Conservation (phyloP, 2,329 filamentous ascomycete species). For the Sporothrix variecibatus region DNA sequence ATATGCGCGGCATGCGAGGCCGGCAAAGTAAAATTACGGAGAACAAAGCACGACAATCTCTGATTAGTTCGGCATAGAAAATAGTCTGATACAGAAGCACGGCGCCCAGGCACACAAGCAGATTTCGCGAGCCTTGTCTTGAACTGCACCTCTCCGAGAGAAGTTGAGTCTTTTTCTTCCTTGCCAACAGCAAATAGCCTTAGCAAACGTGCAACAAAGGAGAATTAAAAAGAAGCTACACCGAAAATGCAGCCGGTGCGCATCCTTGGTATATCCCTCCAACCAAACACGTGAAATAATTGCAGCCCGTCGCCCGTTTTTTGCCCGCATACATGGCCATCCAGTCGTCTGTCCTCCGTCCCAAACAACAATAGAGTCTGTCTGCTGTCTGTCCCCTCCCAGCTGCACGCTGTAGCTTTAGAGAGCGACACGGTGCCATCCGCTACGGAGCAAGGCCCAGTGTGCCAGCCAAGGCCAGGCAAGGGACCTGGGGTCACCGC, state of each 20-base stretch:
- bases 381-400: neutral
- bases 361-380: neutral
- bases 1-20: neutral
- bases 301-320: neutral
- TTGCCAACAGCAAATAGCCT: neutral
- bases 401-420: neutral
- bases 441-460: neutral
- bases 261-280: neutral
- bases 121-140: neutral
- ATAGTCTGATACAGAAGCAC: neutral
- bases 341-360: neutral
- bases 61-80: neutral
- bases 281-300: neutral
- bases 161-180: neutral
- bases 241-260: neutral
- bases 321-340: neutral
- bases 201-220: neutral
- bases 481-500: neutral
- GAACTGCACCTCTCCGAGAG: neutral
- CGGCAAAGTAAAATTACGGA: neutral
- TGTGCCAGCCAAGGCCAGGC: neutral
- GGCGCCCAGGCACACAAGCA: neutral
- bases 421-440: conserved; percentile 4
- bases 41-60: neutral
- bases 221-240: neutral